These are phyloP conservation scores for Colletotrichum incanum DNA, from an alignment of 2,329 filamentous ascomycete genomes.

Conservation along the genomic window DNA sequence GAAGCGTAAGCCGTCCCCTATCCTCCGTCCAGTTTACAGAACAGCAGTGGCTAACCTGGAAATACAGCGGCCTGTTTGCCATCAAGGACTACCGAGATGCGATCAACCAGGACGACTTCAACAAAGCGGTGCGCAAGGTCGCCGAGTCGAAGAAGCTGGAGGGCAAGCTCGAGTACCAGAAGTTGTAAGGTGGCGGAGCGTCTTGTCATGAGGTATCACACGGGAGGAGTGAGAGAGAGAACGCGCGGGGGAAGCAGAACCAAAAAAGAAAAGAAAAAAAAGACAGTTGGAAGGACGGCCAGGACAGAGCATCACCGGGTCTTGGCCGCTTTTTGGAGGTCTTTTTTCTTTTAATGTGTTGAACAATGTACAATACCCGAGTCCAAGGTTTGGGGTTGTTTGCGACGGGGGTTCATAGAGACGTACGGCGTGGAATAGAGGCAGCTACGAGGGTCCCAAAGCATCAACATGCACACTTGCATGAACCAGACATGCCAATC, in stretches of 20 bases:
- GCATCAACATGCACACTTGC: not conserved
- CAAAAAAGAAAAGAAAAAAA: not conserved
- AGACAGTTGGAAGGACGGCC: constrained; percentile 21
- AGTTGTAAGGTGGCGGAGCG: constrained; percentile 71
- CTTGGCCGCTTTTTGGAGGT: constrained; percentile 19
- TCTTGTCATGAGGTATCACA: constrained; percentile 11
- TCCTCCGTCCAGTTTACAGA: not conserved
- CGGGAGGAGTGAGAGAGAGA: not conserved
- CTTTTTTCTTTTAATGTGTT: constrained; percentile 36
- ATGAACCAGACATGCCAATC: not conserved
- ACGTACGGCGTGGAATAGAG: constrained; percentile 25
- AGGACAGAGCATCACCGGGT: constrained; percentile 9
- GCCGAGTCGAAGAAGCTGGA: constrained; percentile 98
- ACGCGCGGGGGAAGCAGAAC: not conserved
- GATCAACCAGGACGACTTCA: constrained; percentile 99
- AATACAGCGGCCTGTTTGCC: constrained; percentile 86
- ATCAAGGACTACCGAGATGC: constrained; percentile 98
- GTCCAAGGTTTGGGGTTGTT: constrained; percentile 42
- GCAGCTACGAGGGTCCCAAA: constrained; percentile 19
- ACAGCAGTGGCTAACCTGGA: constrained; percentile 47
- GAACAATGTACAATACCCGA: constrained; percentile 43
- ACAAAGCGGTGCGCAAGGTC: constrained; percentile 98
- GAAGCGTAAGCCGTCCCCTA: constrained; percentile 83
- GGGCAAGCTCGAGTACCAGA: constrained; percentile 98
- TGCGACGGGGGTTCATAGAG: constrained; percentile 30